phyloP scores from a whole-genome alignment of 2,329 filamentous ascomycete genomes.

The Chaetomiaceae sp. region DNA sequence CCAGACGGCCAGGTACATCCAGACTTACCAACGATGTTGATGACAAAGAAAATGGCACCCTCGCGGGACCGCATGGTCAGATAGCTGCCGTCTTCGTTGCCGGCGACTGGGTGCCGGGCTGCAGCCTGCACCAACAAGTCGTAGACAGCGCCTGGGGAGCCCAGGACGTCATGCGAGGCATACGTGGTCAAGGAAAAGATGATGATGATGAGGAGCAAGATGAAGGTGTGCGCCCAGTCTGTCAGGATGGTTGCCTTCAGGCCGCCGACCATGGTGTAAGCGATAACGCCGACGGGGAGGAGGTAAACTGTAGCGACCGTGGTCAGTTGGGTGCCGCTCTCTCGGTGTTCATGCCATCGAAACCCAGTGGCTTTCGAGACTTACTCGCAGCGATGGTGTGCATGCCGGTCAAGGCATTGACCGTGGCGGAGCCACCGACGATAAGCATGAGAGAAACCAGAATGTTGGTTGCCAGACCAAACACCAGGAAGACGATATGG shows the following conservation, averaged over 20 bases:
- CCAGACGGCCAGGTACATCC: too few relatives aligned
- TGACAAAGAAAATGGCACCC: constrained; percentile 85
- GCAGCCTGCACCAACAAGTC: constrained; percentile 70
- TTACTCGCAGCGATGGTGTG: constrained; percentile 67
- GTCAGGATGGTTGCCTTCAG: constrained; percentile 87
- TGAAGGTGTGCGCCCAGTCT: constrained; percentile 82
- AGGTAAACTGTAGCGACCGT: constrained; percentile 53
- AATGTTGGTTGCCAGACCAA: constrained; percentile 79
- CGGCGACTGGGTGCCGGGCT: constrained; percentile 65
- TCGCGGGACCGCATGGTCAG: constrained; percentile 79
- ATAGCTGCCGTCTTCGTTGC: constrained; percentile 77
- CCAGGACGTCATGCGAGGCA: constrained; percentile 65
- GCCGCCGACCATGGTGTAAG: constrained; percentile 73
- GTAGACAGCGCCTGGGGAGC: constrained; percentile 72
- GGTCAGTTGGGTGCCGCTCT: too few relatives aligned
- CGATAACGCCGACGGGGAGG: constrained; percentile 71
- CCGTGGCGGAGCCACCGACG: constrained; percentile 75
- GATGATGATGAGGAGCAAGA: constrained; percentile 78
- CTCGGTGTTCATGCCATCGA: background rate
- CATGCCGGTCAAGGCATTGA: constrained; percentile 66
- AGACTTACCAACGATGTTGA: constrained; percentile 53
- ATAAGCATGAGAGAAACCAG: constrained; percentile 86
- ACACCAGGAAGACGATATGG: constrained; percentile 75
- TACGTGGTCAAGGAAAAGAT: constrained; percentile 81
- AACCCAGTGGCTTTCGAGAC: background rate